Percentiles rank a stretch among this genome's conserved stretches.
Conservation (phyloP, 2,329 filamentous ascomycete genomes). For the Ophiobolus disseminans region DNA sequence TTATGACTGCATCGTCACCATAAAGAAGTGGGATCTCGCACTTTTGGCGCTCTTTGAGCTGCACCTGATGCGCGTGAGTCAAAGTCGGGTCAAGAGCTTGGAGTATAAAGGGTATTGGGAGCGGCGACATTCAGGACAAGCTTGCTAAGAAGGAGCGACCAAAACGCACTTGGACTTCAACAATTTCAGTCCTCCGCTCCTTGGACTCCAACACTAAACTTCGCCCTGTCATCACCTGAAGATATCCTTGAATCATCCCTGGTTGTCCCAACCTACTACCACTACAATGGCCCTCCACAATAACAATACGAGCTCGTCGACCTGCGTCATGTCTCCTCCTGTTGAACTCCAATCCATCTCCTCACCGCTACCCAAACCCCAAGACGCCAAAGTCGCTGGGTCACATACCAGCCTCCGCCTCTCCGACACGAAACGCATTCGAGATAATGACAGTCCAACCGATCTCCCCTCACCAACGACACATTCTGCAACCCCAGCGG, state of each 20-base stretch:
- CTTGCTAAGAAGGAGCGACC: not conserved
- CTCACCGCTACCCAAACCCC: constrained; percentile 23
- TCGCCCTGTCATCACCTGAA: no score
- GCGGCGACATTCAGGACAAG: no score
- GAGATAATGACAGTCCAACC: constrained; percentile 33
- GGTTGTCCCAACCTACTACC: not conserved
- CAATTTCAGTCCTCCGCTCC: no score
- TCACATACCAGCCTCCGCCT: constrained; percentile 21
- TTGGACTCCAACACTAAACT: no score
- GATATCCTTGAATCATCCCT: no score
- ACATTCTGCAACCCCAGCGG: constrained; percentile 50
- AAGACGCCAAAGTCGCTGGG: constrained; percentile 24
- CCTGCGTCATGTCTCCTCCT: constrained; percentile 40
- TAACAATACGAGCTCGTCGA: constrained; percentile 45
- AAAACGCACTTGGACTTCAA: not conserved
- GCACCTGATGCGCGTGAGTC: not conserved
- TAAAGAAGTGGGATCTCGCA: constrained; percentile 1
- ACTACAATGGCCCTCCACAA: constrained; percentile 32
- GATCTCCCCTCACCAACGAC: constrained; percentile 58
- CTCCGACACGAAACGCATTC: constrained; percentile 19
- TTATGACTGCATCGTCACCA: no score
- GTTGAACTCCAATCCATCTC: constrained; percentile 43
- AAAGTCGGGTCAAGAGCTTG: not conserved
- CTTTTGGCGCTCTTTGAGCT: not conserved
- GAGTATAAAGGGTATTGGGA: not conserved